Base-by-base conservation (phyloP, 768 basidiomycete genomes). In the Xerocomellus chrysenteron region DNA sequence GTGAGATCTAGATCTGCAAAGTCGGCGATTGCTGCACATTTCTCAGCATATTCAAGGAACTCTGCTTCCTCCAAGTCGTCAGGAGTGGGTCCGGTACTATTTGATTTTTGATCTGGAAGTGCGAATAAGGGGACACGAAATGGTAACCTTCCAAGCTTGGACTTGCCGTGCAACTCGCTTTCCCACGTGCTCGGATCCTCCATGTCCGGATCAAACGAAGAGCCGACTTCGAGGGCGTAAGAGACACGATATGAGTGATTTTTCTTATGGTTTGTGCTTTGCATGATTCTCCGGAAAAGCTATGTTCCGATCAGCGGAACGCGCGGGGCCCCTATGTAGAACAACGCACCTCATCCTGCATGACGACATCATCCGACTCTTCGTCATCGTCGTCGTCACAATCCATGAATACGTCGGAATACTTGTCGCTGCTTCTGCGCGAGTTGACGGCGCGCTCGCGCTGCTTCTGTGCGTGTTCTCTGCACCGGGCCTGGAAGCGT, bases 181-280 rank as follows among this genome's bases (percentile, higher is more conserved):
- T 88, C 87, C 87, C 86, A 89, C n/a, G 68, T 64, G 21, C 62
- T 72, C 5, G 81, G 68, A 54, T 89, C 86, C 35, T 90, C 86
- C 64, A 88, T 71, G 66, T 83, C 82, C 5, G 88, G 88, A 65
- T 90, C 88, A 55, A 88, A 82, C 1, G 88, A 90, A 16, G 87
- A 88, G 6, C 88, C 88, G 4, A 90, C 87, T 55, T 89, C 87
- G 17, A 74, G 66, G 28, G 81, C 78, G 57, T 86, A 90, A 2
- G 87, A 89, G 3, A 87, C 66, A 10, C 81, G 78, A 61, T 85
- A 88, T 2, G 76, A 68, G 64, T 88, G 81, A 3, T 67, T 73
- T 17, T 73, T 67, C 62, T 79, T 84, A 12, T 78, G 74, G 33
- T 76, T 78, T 13, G 81, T 72, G 64, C 80, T 83, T 8, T 76